These are phyloP conservation scores for Paramecium caudatum DNA, from an alignment of 73 alveolate genomes.

Conservation along the genomic window DNA sequence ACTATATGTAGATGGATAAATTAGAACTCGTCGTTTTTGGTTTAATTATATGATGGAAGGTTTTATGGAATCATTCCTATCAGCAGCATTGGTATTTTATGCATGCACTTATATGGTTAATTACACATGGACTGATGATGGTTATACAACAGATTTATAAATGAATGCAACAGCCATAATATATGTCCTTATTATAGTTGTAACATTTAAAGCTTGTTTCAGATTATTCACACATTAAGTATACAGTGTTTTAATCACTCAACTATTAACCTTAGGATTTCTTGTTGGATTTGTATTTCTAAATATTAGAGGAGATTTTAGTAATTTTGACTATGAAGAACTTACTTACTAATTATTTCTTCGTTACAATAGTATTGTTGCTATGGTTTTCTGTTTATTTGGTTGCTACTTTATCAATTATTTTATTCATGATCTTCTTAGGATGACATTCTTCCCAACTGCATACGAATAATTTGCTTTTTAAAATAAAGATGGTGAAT, in stretches of 20 bases:
- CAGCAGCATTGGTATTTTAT: slow-evolving; percentile 67
- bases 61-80: slow-evolving; percentile 39
- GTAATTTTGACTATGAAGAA: slow-evolving; percentile 43
- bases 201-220: slow-evolving; percentile 7
- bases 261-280: background rate
- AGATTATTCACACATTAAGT: background rate
- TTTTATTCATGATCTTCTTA: slow-evolving; percentile 37
- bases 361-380: slow-evolving; percentile 54
- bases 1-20: slow-evolving; percentile 66
- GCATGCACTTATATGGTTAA: slow-evolving; percentile 61
- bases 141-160: background rate
- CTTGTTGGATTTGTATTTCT: slow-evolving; percentile 36
- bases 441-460: slow-evolving; percentile 14
- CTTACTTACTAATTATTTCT: slow-evolving; percentile 47
- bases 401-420: slow-evolving; percentile 39
- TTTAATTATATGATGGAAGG: slow-evolving; percentile 60
- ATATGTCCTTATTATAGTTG: slow-evolving; percentile 12
- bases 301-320: slow-evolving; percentile 35
- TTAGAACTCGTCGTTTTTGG: slow-evolving; percentile 59
- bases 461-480: slow-evolving; percentile 61
- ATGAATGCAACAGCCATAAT: slow-evolving; percentile 50
- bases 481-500: slow-evolving; percentile 35
- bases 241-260: background rate
- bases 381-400: slow-evolving; percentile 8
- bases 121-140: slow-evolving; percentile 45